Conservation (phyloP, 2,329 filamentous ascomycete genomes). For the Harringtonia lauricola region DNA sequence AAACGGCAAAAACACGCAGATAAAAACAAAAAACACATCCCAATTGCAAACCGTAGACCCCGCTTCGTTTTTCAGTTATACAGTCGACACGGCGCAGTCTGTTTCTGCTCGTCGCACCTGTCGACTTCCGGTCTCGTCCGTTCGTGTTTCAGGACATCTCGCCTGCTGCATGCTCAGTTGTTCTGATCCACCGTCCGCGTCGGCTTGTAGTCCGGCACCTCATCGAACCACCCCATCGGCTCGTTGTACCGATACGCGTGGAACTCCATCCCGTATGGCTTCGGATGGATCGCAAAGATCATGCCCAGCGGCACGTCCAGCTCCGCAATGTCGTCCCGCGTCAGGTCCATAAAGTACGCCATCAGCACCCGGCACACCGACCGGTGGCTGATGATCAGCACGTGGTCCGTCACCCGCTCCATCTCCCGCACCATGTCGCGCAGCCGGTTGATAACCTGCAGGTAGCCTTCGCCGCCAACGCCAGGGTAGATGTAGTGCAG, state of each 20-base stretch:
- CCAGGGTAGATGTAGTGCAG: slow-evolving; percentile 94
- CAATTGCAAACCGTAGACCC: too few relatives aligned
- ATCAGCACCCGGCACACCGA: slow-evolving; percentile 86
- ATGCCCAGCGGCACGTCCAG: slow-evolving; percentile 90
- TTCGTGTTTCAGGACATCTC: too few relatives aligned
- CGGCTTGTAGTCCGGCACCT: slow-evolving; percentile 74
- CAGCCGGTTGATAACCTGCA: slow-evolving; percentile 92
- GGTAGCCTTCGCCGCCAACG: slow-evolving; percentile 88
- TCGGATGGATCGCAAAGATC: slow-evolving; percentile 90
- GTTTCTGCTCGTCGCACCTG: too few relatives aligned
- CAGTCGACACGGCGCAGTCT: too few relatives aligned
- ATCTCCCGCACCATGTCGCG: slow-evolving; percentile 94
- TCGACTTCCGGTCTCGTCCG: too few relatives aligned
- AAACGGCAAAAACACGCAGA: too few relatives aligned
- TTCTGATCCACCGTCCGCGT: slow-evolving; percentile 40
- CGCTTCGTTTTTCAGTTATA: too few relatives aligned
- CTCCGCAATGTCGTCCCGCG: slow-evolving; percentile 83
- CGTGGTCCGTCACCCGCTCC: slow-evolving; percentile 92
- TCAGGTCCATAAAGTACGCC: slow-evolving; percentile 92
- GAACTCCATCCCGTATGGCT: slow-evolving; percentile 95
- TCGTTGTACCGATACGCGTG: slow-evolving; percentile 90
- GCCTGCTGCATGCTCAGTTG: too few relatives aligned
- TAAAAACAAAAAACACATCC: too few relatives aligned
- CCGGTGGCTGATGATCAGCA: slow-evolving; percentile 84
- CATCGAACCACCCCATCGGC: slow-evolving; percentile 66